These are phyloP conservation scores for Aquilaria sinensis DNA, from an alignment of 345 rosid genomes.

Conservation along the genomic window DNA sequence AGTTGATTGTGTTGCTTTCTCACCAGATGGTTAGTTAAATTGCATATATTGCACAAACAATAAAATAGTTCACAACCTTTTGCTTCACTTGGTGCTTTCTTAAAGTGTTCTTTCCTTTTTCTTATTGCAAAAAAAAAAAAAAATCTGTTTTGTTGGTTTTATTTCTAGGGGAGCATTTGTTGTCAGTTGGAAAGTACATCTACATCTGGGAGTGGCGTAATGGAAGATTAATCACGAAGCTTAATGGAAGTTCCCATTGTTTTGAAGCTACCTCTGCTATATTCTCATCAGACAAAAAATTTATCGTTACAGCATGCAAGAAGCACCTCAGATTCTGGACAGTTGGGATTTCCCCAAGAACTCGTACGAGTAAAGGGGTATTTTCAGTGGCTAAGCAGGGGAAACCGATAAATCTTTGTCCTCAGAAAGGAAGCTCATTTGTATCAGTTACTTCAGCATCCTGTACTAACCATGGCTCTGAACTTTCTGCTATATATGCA, in stretches of 20 bases:
- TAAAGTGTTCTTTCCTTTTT: neutral
- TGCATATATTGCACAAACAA: neutral
- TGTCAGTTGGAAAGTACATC: conserved; percentile 76
- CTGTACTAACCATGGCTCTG: conserved; percentile 25
- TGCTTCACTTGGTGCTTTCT: neutral
- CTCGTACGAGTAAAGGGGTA: conserved; percentile 36
- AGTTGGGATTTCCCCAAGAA: conserved; percentile 46
- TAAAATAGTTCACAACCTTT: neutral
- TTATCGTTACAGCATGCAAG: conserved; percentile 67
- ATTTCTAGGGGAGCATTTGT: conserved; percentile 59
- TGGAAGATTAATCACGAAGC: conserved; percentile 47
- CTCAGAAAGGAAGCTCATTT: conserved; percentile 60
- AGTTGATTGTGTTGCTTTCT: conserved; percentile 69
- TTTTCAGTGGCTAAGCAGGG: conserved; percentile 36
- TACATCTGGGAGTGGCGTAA: conserved; percentile 80
- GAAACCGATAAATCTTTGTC: conserved; percentile 51
- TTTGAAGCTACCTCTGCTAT: conserved; percentile 54
- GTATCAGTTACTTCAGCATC: conserved; percentile 47
- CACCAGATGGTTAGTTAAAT: conserved; percentile 61
- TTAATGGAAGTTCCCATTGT: conserved; percentile 60
- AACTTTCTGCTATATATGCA: conserved; percentile 37
- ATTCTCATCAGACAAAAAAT: conserved; percentile 60
- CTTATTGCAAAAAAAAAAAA: neutral
- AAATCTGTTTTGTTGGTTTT: neutral
- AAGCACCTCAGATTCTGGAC: conserved; percentile 78